Evolutionary conservation across 2,329 filamentous ascomycete genomes (phyloP).

Genomic region (Diaporthe citri): DNA sequence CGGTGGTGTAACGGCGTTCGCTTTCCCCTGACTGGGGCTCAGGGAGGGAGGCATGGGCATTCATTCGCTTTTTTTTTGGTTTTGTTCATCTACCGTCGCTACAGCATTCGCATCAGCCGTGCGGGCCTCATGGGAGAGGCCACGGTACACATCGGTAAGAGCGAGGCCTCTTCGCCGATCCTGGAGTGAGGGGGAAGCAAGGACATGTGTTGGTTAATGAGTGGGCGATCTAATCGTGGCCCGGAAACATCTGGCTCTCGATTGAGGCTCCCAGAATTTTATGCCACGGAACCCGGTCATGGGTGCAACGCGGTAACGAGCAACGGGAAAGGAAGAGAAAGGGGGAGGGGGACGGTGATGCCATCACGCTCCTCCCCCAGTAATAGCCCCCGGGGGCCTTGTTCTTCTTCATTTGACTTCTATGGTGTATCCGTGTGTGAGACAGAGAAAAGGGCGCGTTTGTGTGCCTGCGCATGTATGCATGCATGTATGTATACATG

Average conservation of each 20-base stretch:
- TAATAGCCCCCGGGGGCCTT: not conserved
- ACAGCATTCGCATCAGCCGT: conserved; percentile 25
- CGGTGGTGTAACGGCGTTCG: conserved; percentile 34
- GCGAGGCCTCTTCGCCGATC: not conserved
- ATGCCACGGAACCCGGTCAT: not conserved
- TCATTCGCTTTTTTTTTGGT: conserved; percentile 17
- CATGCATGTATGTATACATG: not conserved
- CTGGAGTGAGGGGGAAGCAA: not conserved
- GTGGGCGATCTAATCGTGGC: not conserved
- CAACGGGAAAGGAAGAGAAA: not conserved
- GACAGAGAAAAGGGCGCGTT: not conserved
- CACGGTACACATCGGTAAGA: not conserved
- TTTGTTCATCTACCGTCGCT: conserved; percentile 17
- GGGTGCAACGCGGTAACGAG: not conserved
- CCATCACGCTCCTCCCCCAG: not conserved
- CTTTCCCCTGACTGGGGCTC: not conserved
- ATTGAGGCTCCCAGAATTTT: not conserved
- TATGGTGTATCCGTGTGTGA: not conserved
- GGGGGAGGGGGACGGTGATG: not conserved
- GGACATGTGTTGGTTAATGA: not conserved
- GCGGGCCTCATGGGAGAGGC: not conserved
- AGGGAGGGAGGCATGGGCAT: conserved; percentile 6
- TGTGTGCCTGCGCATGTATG: not conserved
- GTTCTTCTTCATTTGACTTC: conserved; percentile 11
- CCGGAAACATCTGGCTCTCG: not conserved